Conservation (phyloP, 2,329 filamentous ascomycete genomes). For the Dactylellina sp. region DNA sequence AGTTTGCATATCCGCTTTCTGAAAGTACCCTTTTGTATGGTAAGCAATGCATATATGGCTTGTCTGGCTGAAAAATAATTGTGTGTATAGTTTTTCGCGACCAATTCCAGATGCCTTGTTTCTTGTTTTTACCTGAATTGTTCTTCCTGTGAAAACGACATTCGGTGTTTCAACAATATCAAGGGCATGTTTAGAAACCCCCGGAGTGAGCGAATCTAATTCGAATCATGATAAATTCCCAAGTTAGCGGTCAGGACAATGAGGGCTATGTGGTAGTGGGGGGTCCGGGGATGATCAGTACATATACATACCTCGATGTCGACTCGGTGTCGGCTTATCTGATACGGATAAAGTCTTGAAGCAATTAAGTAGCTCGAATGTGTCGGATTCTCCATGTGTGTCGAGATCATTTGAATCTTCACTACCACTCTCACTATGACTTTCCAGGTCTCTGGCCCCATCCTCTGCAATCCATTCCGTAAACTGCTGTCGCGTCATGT, state of each 20-base stretch:
- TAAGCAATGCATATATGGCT: constrained; percentile 24
- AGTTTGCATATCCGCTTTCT: not conserved
- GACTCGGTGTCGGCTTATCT: not conserved
- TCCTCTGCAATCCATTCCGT: constrained; percentile 29
- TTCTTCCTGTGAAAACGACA: constrained; percentile 5
- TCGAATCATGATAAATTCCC: not conserved
- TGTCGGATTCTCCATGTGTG: constrained; percentile 14
- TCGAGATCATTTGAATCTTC: not conserved
- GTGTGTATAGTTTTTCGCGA: constrained; percentile 14
- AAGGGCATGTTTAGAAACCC: not conserved
- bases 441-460: not conserved
- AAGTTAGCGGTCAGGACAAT: too few species aligned
- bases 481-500: constrained; percentile 35
- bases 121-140: constrained; percentile 38
- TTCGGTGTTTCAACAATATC: constrained; percentile 26
- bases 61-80: constrained; percentile 49
- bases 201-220: not conserved
- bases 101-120: constrained; percentile 12
- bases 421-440: not conserved
- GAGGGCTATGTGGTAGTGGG: too few species aligned
- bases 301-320: not conserved
- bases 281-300: too few species aligned
- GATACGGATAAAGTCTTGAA: constrained; percentile 28
- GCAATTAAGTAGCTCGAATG: constrained; percentile 34
- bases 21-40: constrained; percentile 20